phyloP scores from a whole-genome alignment of 1,284 basidiomycete species.

The Trichosporon sp. region DNA sequence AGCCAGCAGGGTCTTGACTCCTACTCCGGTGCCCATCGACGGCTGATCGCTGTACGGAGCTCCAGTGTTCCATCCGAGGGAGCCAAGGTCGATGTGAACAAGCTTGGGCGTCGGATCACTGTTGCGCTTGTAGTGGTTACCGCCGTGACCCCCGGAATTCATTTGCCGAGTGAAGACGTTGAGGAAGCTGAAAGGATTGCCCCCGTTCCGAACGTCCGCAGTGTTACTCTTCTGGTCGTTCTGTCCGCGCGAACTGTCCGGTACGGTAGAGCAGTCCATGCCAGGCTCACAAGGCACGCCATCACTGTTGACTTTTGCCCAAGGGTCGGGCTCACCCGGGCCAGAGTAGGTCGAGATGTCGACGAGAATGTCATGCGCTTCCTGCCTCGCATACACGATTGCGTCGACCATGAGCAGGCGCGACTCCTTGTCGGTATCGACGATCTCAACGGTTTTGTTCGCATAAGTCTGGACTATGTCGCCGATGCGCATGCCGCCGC shows the following conservation, averaged over 20 bases:
- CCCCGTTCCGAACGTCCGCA: neutral
- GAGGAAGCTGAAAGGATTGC: neutral
- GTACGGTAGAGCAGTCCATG: neutral
- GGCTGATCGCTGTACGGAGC: neutral
- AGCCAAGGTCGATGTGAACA: neutral
- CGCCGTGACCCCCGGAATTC: too few relatives aligned
- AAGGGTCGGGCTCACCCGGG: neutral
- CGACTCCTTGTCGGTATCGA: constrained; percentile 28
- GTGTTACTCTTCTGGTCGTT: neutral
- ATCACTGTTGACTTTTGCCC: neutral
- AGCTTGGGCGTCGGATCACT: neutral
- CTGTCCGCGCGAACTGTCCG: neutral
- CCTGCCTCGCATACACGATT: constrained; percentile 14
- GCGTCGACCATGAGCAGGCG: constrained; percentile 28
- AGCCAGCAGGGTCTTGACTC: constrained; percentile 28
- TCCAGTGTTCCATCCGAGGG: neutral
- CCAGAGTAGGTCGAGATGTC: constrained; percentile 10
- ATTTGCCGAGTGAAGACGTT: neutral
- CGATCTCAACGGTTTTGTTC: constrained; percentile 23
- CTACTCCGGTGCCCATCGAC: constrained; percentile 27
- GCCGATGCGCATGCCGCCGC: constrained; percentile 10
- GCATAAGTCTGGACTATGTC: constrained; percentile 19
- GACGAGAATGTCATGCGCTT: constrained; percentile 13
- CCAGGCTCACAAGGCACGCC: neutral
- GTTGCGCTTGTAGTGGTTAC: too few relatives aligned